These are phyloP conservation scores for Chlorella ohadii DNA, from an alignment of 139 green algal genomes.

Conservation along the genomic window DNA sequence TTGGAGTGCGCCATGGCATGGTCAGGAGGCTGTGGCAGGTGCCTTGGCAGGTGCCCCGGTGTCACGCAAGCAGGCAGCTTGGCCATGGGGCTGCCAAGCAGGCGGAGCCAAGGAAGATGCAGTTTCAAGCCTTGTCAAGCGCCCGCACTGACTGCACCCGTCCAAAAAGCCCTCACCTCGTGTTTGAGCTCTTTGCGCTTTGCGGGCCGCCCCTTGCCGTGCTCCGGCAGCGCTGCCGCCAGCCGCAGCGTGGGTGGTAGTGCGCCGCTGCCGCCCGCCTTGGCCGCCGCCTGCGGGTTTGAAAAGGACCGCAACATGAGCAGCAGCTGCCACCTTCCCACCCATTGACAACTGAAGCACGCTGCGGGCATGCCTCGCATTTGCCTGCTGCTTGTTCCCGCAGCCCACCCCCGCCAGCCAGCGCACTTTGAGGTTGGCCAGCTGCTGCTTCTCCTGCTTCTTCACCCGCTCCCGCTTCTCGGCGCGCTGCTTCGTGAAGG, in stretches of 20 bases:
- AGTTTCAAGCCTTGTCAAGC: not conserved
- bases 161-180: constrained; percentile 61
- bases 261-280: constrained; percentile 47
- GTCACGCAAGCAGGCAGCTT: no score
- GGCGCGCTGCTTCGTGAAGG: constrained; percentile 78
- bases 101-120: not conserved
- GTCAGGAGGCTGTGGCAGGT: not conserved
- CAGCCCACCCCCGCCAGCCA: no score
- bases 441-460: constrained; percentile 74
- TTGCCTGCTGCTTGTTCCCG: no score
- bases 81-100: no score
- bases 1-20: not conserved
- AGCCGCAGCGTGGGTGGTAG: constrained; percentile 84
- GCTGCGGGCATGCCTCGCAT: no score
- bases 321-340: no score
- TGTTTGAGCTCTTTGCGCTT: constrained; percentile 78
- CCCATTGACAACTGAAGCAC: no score
- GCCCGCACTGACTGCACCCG: no score
- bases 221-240: constrained; percentile 69
- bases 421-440: constrained; percentile 79
- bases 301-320: no score
- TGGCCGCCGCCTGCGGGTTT: constrained; percentile 40
- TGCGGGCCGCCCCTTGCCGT: constrained; percentile 60
- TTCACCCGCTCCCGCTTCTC: constrained; percentile 85
- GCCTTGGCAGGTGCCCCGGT: no score